Conservation (phyloP, 179 eudicot genomes). For the Corrigiola litoralis region DNA sequence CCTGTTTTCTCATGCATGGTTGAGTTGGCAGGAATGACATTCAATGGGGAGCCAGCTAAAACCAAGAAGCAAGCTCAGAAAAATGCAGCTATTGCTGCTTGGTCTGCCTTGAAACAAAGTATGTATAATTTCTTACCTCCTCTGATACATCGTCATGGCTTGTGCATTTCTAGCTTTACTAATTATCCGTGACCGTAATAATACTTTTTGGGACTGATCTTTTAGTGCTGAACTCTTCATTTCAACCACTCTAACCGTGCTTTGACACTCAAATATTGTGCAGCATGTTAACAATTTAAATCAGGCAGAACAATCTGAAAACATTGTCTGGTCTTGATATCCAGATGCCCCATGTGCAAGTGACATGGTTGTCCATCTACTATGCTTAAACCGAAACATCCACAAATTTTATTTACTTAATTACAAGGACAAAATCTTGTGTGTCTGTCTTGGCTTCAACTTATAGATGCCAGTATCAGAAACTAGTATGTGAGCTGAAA, state of each 20-base stretch:
- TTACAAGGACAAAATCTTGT: too few relatives aligned
- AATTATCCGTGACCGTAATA: background rate
- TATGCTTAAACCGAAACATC: too few relatives aligned
- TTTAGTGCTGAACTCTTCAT: background rate
- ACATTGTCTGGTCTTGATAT: too few relatives aligned
- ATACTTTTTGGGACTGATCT: background rate
- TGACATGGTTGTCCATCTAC: too few relatives aligned
- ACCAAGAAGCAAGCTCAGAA: constrained; percentile 68
- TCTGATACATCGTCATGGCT: background rate
- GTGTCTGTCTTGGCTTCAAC: too few relatives aligned
- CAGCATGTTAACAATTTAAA: background rate
- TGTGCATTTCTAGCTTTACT: background rate
- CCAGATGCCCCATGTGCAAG: too few relatives aligned
- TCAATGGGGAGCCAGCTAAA: constrained; percentile 46
- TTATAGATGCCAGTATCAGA: too few relatives aligned
- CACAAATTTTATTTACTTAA: too few relatives aligned
- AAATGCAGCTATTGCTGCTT: constrained; percentile 54
- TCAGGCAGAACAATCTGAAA: background rate
- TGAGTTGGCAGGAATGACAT: constrained; percentile 48
- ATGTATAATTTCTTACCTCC: constrained; percentile 17
- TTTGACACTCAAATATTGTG: background rate
- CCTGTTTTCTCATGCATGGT: constrained; percentile 56
- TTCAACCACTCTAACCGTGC: background rate
- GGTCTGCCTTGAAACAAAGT: constrained; percentile 58
- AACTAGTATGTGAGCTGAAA: too few relatives aligned